Evolutionary conservation across 441 rosid genomes (phyloP).

Genomic region (Populus trichocarpa): DNA sequence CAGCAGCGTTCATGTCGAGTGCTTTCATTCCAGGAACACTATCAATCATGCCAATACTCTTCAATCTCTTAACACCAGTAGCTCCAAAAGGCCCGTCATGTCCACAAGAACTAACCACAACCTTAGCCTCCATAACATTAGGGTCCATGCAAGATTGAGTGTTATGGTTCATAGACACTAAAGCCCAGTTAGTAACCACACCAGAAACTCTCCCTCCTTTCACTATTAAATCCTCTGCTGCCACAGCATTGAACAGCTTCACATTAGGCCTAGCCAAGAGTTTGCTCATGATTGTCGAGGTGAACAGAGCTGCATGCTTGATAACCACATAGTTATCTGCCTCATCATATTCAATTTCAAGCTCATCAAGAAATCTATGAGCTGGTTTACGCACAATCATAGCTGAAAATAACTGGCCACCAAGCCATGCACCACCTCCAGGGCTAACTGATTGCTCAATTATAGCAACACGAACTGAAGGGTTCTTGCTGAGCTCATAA

Average conservation of each 20-base stretch:
- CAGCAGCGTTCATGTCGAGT: too few relatives aligned
- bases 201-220: conserved; percentile 68
- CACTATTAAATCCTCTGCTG: conserved; percentile 82
- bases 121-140: too few relatives aligned
- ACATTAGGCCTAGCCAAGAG: conserved; percentile 84
- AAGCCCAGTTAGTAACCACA: conserved; percentile 80
- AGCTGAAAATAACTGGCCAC: conserved; percentile 92
- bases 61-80: too few relatives aligned
- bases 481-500: conserved; percentile 88
- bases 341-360: conserved; percentile 73
- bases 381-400: conserved; percentile 96
- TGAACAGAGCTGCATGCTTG: conserved; percentile 86
- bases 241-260: conserved; percentile 89
- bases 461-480: conserved; percentile 64
- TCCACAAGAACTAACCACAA: too few relatives aligned
- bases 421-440: conserved; percentile 96
- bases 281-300: conserved; percentile 96
- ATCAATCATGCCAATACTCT: too few relatives aligned
- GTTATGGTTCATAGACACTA: too few relatives aligned
- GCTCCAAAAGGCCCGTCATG: too few relatives aligned
- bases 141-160: too few relatives aligned
- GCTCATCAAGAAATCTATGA: conserved; percentile 68
- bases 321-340: conserved; percentile 71
- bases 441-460: conserved; percentile 91
- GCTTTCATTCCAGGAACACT: too few relatives aligned